These are phyloP conservation scores for Euryodendron excelsum DNA, from an alignment of 148 eudicot species.

Conservation along the genomic window DNA sequence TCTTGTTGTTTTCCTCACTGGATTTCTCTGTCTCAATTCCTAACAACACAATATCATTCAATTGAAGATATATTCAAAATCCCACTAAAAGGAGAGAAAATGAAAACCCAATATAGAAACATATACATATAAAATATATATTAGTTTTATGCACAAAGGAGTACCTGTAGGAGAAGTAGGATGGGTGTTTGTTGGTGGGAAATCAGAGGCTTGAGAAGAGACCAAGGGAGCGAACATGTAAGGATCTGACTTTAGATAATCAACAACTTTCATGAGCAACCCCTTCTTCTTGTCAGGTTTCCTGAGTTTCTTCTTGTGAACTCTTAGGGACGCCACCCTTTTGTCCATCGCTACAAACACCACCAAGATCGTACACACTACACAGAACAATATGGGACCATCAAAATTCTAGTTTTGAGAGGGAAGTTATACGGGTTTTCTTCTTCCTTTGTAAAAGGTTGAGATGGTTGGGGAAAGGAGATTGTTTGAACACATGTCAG, in stretches of 20 bases:
- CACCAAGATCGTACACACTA: too few relatives aligned
- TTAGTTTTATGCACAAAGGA: too few relatives aligned
- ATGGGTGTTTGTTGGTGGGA: background rate
- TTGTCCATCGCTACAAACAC: slow-evolving; percentile 27
- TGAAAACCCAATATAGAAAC: background rate
- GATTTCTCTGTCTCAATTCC: slow-evolving; percentile 12
- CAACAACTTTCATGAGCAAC: slow-evolving; percentile 22
- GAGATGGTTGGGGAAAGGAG: too few relatives aligned
- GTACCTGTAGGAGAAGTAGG: slow-evolving; percentile 19
- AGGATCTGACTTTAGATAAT: slow-evolving; percentile 27
- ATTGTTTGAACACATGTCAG: too few relatives aligned
- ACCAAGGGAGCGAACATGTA: slow-evolving; percentile 35
- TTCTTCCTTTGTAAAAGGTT: too few relatives aligned
- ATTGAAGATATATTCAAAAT: background rate
- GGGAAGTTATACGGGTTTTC: too few relatives aligned
- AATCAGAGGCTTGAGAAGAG: slow-evolving; percentile 12
- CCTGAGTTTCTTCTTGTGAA: slow-evolving; percentile 11
- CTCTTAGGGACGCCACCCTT: slow-evolving; percentile 4
- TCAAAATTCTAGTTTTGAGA: too few relatives aligned
- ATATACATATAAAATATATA: too few relatives aligned
- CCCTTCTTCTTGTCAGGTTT: slow-evolving; percentile 20
- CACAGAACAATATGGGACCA: too few relatives aligned
- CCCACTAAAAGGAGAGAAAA: too few relatives aligned
- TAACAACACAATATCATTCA: slow-evolving; percentile 4
- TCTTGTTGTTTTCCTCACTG: background rate